Percentiles rank a stretch among this genome's conserved stretches.
Evolutionary conservation across 1,139 yeast species (phyloP).

Genomic region (Zygosaccharomyces pseudobailii): DNA sequence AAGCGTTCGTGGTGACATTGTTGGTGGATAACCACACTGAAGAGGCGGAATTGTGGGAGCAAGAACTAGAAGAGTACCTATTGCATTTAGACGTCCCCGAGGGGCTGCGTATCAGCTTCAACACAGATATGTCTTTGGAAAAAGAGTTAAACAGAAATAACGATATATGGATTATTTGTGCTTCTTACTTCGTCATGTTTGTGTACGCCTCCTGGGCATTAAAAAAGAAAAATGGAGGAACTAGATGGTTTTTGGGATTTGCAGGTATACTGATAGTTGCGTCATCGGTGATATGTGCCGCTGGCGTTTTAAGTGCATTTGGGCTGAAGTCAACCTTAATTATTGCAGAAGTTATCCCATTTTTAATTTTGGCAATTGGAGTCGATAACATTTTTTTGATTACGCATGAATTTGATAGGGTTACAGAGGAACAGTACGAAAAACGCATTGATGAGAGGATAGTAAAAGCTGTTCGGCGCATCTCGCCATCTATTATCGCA

Average conservation of each 20-base stretch:
- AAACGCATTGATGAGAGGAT: constrained; percentile 52
- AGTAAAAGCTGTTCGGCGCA: constrained; percentile 57
- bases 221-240: constrained; percentile 38
- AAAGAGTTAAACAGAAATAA: constrained; percentile 80
- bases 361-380: constrained; percentile 86
- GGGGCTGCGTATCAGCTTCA: constrained; percentile 64
- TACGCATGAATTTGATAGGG: constrained; percentile 66
- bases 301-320: constrained; percentile 70
- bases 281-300: constrained; percentile 72
- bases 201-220: constrained; percentile 79
- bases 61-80: constrained; percentile 51
- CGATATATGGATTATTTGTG: constrained; percentile 62
- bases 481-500: constrained; percentile 83
- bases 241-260: constrained; percentile 72
- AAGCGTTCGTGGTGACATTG: constrained; percentile 73
- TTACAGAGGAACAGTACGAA: constrained; percentile 44
- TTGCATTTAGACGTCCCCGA: constrained; percentile 43
- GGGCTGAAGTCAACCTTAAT: constrained; percentile 85
- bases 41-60: constrained; percentile 62
- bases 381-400: constrained; percentile 88
- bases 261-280: constrained; percentile 78
- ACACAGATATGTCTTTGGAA: constrained; percentile 77
- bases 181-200: constrained; percentile 87
- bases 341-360: constrained; percentile 97
- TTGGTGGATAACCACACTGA: constrained; percentile 51